Base-by-base conservation (phyloP, 257 asterid genomes). In the Solanum medicagineum region DNA sequence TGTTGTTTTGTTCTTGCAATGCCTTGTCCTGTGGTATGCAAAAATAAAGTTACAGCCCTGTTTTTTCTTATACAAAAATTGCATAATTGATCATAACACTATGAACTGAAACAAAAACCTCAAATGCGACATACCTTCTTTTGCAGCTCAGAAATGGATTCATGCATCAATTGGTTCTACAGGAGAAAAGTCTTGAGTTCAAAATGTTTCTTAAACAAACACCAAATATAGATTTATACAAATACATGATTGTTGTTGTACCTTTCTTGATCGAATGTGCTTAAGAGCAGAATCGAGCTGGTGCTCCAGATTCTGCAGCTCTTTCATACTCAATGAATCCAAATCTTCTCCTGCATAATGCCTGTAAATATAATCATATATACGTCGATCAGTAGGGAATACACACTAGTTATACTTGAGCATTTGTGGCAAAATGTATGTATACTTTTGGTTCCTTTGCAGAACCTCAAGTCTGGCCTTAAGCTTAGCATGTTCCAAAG, bases 81-180 rank as follows among this genome's bases (percentile, higher is more conserved):
- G 81, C 13, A 24, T 24, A 22, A 16, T 51, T 24, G 44, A 49
- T 73, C 13, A 70, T 5, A 40, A 44, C 11, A 73, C 59, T 74
- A 36, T 36, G 42, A 36, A 36, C 42, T 36, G 42, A 36, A 36
- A 32, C 36, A 32, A 36, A 36, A 36, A 36, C 5, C 42, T 36
- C 42, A 36, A 3, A 74, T 4, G 82, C 14, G 80, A 54, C 87
- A 89, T 36, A 94, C 98, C 97, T 94, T 92, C 85, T 92, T 94
- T 86, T 95, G 98, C 69, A 92, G 93, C 89, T 87, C 93, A 73
- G 98, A 87, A 86, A 95, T 93, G 81, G 98, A 87, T 84, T 92
- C 98, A 84, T 90, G 89, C 97, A 95, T 95, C 84, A 94, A 89
- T 87, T 94, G 98, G 87, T 95, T 94, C 98, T 95, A 95, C 91